Evolutionary conservation across 169 alveolate species (phyloP).

Genomic region (Cytauxzoon felis): DNA sequence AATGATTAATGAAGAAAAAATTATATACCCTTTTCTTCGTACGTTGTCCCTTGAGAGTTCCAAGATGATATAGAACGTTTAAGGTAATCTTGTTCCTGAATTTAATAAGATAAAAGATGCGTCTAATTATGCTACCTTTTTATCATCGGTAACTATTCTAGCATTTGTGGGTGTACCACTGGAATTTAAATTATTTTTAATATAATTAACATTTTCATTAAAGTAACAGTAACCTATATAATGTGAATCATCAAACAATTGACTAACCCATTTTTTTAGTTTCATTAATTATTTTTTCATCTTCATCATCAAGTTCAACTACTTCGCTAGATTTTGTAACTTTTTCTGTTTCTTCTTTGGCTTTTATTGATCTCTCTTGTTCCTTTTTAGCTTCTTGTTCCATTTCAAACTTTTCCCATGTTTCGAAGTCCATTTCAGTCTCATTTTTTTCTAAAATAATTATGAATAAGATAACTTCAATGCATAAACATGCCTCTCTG

Average conservation of each 20-base stretch:
- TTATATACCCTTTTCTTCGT: conserved; percentile 77
- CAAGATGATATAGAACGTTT: conserved; percentile 74
- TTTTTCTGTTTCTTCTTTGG: conserved; percentile 47
- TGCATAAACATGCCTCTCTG: conserved; percentile 18
- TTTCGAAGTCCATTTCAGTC: conserved; percentile 59
- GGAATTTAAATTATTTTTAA: conserved; percentile 27
- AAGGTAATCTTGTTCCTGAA: conserved; percentile 3
- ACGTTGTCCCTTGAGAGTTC: conserved; percentile 82
- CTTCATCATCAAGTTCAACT: conserved; percentile 80
- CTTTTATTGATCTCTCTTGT: conserved; percentile 53
- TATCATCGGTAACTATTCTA: no score
- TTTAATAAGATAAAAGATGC: conserved; percentile 23
- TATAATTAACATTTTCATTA: conserved; percentile 66
- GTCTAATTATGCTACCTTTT: conserved; percentile 38
- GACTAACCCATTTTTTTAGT: conserved; percentile 78
- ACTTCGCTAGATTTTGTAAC: conserved; percentile 34
- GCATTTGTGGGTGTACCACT: conserved; percentile 5
- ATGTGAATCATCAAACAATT: neutral
- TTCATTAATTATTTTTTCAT: conserved; percentile 75
- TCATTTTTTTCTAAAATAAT: conserved; percentile 70
- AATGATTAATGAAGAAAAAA: neutral
- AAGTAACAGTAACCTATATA: conserved; percentile 75
- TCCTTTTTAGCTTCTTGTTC: conserved; percentile 48
- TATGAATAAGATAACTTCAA: conserved; percentile 52
- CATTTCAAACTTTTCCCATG: conserved; percentile 64